These are phyloP conservation scores for Puccinia polysora DNA, from an alignment of 1,284 basidiomycete genomes.

Conservation along the genomic window DNA sequence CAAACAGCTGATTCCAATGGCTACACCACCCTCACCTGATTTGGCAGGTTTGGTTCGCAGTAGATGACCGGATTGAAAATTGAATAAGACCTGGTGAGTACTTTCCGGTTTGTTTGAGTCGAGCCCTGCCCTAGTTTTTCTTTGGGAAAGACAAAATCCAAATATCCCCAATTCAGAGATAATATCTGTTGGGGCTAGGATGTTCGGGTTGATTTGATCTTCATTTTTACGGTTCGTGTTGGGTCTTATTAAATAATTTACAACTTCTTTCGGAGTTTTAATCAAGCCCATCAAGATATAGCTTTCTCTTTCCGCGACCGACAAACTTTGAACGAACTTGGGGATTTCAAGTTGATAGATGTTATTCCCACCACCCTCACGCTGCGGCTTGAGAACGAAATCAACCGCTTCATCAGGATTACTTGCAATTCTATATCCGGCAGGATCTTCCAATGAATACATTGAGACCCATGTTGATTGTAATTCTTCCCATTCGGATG, in stretches of 20 bases:
- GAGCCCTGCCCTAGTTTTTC: too few relatives aligned
- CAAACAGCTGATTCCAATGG: constrained; percentile 80
- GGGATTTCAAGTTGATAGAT: constrained; percentile 82
- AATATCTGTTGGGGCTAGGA: constrained; percentile 62
- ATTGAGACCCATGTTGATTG: constrained; percentile 24
- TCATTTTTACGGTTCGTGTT: too few relatives aligned
- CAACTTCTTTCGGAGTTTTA: constrained; percentile 63
- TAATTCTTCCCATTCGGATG: background rate
- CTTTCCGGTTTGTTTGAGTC: too few relatives aligned
- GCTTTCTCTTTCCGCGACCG: constrained; percentile 63
- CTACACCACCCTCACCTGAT: constrained; percentile 89
- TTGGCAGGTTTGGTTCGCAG: constrained; percentile 87
- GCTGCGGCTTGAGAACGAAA: constrained; percentile 88
- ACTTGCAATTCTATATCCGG: background rate
- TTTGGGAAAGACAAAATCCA: constrained; percentile 75
- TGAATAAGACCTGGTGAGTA: constrained; percentile 49
- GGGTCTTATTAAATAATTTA: constrained; percentile 70
- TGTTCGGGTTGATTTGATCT: constrained; percentile 51
- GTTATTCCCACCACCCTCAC: constrained; percentile 96
- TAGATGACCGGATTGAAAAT: constrained; percentile 73
- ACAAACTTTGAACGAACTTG: constrained; percentile 61
- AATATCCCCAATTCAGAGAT: constrained; percentile 90
- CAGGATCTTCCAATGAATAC: constrained; percentile 6
- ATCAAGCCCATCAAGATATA: constrained; percentile 96
- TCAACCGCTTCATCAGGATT: constrained; percentile 50